These are phyloP conservation scores for Erysimum cheiri DNA, from an alignment of 441 rosid species.

Conservation along the genomic window DNA sequence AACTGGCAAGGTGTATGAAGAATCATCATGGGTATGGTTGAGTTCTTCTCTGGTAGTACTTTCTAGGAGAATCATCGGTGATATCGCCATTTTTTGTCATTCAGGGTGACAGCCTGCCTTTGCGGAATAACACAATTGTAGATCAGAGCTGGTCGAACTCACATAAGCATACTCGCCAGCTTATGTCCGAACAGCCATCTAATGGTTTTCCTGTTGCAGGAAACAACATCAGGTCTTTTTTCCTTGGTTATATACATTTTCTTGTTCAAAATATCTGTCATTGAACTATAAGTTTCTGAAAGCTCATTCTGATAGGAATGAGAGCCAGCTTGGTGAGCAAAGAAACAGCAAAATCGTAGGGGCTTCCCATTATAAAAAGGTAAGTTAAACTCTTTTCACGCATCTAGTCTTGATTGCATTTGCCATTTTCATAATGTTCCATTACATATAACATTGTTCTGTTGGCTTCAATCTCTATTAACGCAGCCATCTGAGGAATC, in stretches of 20 bases:
- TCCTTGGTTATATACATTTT: constrained; percentile 1
- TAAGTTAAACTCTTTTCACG: constrained; percentile 14
- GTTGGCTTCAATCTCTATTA: constrained; percentile 23
- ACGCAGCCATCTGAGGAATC: constrained; percentile 40
- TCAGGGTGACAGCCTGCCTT: constrained; percentile 70
- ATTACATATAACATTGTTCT: constrained; percentile 18
- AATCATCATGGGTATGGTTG: constrained; percentile 53
- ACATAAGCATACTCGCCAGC: constrained; percentile 54
- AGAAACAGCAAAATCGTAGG: constrained; percentile 27
- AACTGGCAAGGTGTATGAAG: constrained; percentile 50
- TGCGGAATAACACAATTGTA: constrained; percentile 47
- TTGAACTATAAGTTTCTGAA: constrained; percentile 3
- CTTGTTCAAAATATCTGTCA: background rate
- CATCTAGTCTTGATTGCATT: constrained; percentile 27
- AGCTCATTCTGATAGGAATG: constrained; percentile 23
- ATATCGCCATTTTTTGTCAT: constrained; percentile 39
- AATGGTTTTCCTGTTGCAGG: constrained; percentile 48
- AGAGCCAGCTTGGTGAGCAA: constrained; percentile 36
- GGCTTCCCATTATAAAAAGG: constrained; percentile 30
- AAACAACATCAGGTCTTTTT: constrained; percentile 62
- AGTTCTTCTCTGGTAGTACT: constrained; percentile 61
- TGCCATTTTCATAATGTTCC: background rate
- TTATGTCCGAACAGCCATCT: constrained; percentile 50
- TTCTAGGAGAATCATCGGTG: constrained; percentile 30
- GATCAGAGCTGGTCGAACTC: constrained; percentile 48